These are phyloP conservation scores for Solanum dulcamara DNA, from an alignment of 257 asterid genomes.

Conservation along the genomic window DNA sequence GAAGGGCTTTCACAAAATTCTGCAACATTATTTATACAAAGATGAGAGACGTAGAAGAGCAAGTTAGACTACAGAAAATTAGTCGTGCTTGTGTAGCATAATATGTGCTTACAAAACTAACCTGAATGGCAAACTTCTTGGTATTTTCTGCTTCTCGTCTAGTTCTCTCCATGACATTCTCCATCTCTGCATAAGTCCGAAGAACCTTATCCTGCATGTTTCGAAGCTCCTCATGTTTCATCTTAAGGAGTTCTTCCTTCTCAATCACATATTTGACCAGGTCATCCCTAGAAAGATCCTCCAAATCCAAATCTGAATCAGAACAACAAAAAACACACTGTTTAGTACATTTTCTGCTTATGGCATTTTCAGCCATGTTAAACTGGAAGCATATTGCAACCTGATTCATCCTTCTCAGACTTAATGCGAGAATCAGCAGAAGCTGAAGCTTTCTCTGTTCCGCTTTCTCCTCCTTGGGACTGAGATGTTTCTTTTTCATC, in stretches of 20 bases:
- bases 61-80: neutral
- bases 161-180: constrained; percentile 69
- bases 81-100: neutral
- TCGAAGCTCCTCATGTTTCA: constrained; percentile 49
- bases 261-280: constrained; percentile 56
- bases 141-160: constrained; percentile 78
- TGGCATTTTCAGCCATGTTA: constrained; percentile 1
- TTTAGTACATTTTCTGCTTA: constrained; percentile 21
- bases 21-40: constrained; percentile 19
- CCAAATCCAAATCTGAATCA: constrained; percentile 42
- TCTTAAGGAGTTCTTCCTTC: constrained; percentile 45
- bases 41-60: neutral
- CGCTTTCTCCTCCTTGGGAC: constrained; percentile 20
- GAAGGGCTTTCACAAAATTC: constrained; percentile 76
- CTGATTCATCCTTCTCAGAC: constrained; percentile 42
- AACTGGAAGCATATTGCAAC: constrained; percentile 19
- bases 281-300: constrained; percentile 64
- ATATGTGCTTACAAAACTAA: neutral
- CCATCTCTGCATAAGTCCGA: constrained; percentile 70
- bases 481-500: constrained; percentile 34
- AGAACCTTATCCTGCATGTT: constrained; percentile 63
- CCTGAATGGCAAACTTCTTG: constrained; percentile 86
- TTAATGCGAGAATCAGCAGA: constrained; percentile 22
- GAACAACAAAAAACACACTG: constrained; percentile 24
- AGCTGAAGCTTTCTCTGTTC: constrained; percentile 16